Conservation (phyloP, 768 basidiomycete genomes). For the Tricholomella constricta region DNA sequence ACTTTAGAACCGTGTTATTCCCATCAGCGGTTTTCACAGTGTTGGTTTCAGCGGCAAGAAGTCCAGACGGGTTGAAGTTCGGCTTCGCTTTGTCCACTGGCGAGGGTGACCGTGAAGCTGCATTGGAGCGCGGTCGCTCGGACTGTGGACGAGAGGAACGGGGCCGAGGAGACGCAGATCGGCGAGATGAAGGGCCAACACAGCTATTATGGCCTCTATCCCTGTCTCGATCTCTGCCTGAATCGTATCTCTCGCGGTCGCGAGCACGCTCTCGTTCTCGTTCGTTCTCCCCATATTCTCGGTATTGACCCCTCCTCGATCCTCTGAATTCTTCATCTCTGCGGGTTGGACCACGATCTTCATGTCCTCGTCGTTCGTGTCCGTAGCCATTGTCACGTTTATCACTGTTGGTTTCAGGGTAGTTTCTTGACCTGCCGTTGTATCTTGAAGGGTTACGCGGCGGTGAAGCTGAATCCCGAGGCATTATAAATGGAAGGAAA, state of each 20-base stretch:
- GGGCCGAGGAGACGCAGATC: conserved; percentile 67
- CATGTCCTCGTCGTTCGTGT: conserved; percentile 12
- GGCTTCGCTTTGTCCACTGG: conserved; percentile 74
- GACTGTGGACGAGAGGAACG: conserved; percentile 41
- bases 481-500: conserved; percentile 13
- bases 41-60: conserved; percentile 96
- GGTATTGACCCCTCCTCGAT: conserved; percentile 12
- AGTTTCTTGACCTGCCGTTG: conserved; percentile 10
- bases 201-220: conserved; percentile 26
- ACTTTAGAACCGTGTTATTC: conserved; percentile 86
- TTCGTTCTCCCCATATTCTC: conserved; percentile 27
- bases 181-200: conserved; percentile 36
- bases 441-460: conserved; percentile 21
- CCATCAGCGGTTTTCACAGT: conserved; percentile 78
- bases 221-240: conserved; percentile 25
- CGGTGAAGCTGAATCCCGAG: conserved; percentile 19
- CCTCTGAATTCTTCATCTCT: conserved; percentile 12
- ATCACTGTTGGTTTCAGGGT: conserved; percentile 4
- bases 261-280: conserved; percentile 43
- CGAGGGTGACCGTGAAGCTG: conserved; percentile 47
- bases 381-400: conserved; percentile 15
- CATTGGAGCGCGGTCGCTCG: conserved; percentile 31
- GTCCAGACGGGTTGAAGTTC: conserved; percentile 85
- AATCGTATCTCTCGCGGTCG: conserved; percentile 48
- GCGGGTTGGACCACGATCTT: conserved; percentile 4